Evolutionary conservation across 1,284 basidiomycete genomes (phyloP).

Genomic region (Schizopora paradoxa): DNA sequence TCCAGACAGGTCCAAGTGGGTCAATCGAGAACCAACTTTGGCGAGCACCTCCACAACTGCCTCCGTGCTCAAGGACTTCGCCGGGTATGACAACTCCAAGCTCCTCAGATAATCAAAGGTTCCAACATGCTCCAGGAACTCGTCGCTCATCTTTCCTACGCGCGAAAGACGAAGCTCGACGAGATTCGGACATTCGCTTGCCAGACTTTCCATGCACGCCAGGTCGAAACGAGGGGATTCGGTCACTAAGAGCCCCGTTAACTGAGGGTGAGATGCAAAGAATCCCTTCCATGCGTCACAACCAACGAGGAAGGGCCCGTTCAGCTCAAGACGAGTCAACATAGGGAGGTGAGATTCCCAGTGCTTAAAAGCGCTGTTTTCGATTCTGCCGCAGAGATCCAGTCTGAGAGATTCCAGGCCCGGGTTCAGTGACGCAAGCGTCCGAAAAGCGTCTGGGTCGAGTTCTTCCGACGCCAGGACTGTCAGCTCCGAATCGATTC

Average conservation of each 20-base stretch:
- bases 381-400: constrained; percentile 84
- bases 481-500: too few relatives aligned
- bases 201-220: constrained; percentile 61
- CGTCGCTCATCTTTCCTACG: constrained; percentile 67
- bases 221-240: constrained; percentile 88
- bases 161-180: constrained; percentile 75
- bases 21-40: constrained; percentile 44
- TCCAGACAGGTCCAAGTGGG: constrained; percentile 60
- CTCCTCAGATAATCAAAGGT: constrained; percentile 41
- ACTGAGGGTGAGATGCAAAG: constrained; percentile 54
- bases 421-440: constrained; percentile 75
- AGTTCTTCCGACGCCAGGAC: constrained; percentile 46
- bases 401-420: constrained; percentile 73
- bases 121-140: constrained; percentile 53
- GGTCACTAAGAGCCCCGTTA: constrained; percentile 74
- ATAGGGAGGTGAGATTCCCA: constrained; percentile 64
- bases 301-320: constrained; percentile 86
- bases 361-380: constrained; percentile 58
- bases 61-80: constrained; percentile 48
- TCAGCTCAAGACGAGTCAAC: constrained; percentile 73
- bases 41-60: constrained; percentile 53
- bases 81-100: constrained; percentile 60
- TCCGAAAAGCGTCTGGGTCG: constrained; percentile 56
- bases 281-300: constrained; percentile 74
- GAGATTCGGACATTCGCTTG: constrained; percentile 56